Evolutionary conservation across 257 asterid genomes (phyloP), one percentile per base, ranked within the genome.

Genomic region (Osmanthus fragrans): DNA sequence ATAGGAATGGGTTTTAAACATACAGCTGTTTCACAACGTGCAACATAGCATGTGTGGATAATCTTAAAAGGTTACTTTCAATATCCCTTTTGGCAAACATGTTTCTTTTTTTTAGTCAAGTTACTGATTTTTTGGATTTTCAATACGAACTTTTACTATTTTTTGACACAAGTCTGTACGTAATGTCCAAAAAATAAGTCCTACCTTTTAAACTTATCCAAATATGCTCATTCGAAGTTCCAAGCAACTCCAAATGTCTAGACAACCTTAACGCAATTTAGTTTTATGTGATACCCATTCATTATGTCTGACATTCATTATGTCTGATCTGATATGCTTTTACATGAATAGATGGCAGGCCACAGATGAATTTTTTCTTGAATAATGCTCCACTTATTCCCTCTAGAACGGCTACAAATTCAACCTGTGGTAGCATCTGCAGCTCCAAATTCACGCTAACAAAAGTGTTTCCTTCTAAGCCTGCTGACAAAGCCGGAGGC

Each of bases 371-470:
- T 70, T 87, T 86, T 80, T 70, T 82, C 80, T 76, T 83, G 87
- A 86, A 88, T 87, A 84, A 75, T 73, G 65, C 86, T 30, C 84
- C 88, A 32, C 75, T 71, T 63, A 27, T 56, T 79, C 85, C 84
- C 73, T 71, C 82, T 51, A 81, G 77, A 81, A 65, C 80, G 39
- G 81, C 85, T 77, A 85, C 84, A 54, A 82, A 73, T 82, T 65
- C 88, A 60, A 72, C 79, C 72, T 89, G 94, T 93, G 94, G 87
- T 70, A 85, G 73, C 78, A 42, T 83, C 23, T 67, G 76, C 81
- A 79, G 68, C 84, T 82, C 96, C 67, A 92, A 86, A 88, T 92
- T 90, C 90, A 86, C 94, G 1, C 80, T 92, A 19, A 86, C 96
- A 19, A 85, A 80, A 86, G 90, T 74, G 73, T 82, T 72, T 81